These are phyloP conservation scores for Phytophthora capsici DNA, from an alignment of 352 stramenopile genomes.

Conservation along the genomic window DNA sequence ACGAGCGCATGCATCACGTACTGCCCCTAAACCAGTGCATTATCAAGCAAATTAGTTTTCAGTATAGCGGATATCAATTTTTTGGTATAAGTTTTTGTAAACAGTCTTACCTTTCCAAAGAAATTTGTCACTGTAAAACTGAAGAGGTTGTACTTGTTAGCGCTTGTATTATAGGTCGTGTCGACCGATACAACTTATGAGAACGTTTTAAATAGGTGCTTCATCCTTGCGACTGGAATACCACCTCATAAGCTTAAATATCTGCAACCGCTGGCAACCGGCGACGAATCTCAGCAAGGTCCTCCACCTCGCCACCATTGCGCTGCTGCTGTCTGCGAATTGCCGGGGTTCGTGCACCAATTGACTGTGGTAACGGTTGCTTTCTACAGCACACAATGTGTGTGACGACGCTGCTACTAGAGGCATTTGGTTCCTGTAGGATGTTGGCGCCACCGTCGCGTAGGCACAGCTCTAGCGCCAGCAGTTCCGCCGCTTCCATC, in stretches of 20 bases:
- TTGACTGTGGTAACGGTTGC: slow-evolving; percentile 13
- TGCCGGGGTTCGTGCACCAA: neutral
- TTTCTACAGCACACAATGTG: slow-evolving; percentile 68
- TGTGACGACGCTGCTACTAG: slow-evolving; percentile 42
- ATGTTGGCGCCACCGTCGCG: slow-evolving; percentile 66
- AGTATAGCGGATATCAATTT: neutral
- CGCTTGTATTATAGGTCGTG: slow-evolving; percentile 3
- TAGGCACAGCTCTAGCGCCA: slow-evolving; percentile 64
- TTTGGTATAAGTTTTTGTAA: slow-evolving; percentile 1
- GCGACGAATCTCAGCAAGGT: slow-evolving; percentile 7
- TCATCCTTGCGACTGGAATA: slow-evolving; percentile 17
- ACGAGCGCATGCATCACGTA: slow-evolving; percentile 7
- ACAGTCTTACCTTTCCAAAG: slow-evolving; percentile 8
- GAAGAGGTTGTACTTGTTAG: slow-evolving; percentile 18
- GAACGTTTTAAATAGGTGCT: slow-evolving; percentile 10
- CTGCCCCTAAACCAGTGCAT: neutral
- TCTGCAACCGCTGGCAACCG: neutral
- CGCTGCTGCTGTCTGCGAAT: slow-evolving; percentile 9
- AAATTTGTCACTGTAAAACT: slow-evolving; percentile 10
- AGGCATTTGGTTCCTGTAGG: slow-evolving; percentile 31
- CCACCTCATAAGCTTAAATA: neutral
- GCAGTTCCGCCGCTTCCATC: slow-evolving; percentile 44
- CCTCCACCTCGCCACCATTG: neutral
- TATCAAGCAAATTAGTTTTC: neutral
- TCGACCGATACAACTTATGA: slow-evolving; percentile 9